A percentile compares a stretch with the other conserved stretches of the same genome.
Conservation (phyloP, 495 filamentous ascomycete genomes). For the Penicillium herquei region DNA sequence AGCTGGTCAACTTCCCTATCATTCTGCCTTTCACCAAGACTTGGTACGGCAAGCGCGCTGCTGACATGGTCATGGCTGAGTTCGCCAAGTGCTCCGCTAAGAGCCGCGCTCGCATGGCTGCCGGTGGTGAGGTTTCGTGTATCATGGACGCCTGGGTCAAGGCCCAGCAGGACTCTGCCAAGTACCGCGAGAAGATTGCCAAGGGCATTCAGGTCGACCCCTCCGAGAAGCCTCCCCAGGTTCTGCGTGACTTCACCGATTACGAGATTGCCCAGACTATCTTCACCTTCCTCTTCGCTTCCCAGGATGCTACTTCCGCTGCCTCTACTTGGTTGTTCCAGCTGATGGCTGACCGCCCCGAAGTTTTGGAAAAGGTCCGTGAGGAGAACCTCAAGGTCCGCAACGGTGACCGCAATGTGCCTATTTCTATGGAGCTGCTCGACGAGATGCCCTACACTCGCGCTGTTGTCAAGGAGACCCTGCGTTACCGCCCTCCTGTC, state of each 20-base stretch:
- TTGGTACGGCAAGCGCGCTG: constrained; percentile 96
- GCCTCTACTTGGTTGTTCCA: constrained; percentile 96
- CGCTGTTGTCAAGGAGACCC: constrained; percentile 87
- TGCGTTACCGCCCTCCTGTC: constrained; percentile 94
- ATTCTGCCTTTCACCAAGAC: constrained; percentile 94
- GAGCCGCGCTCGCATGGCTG: constrained; percentile 87
- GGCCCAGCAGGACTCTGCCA: constrained; percentile 76
- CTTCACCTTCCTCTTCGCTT: constrained; percentile 97
- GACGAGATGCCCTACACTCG: constrained; percentile 89
- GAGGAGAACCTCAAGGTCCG: constrained; percentile 84
- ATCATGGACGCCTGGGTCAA: constrained; percentile 95
- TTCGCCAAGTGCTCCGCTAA: constrained; percentile 92
- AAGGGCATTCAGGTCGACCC: constrained; percentile 65
- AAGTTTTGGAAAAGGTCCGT: constrained; percentile 83
- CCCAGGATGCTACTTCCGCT: constrained; percentile 92
- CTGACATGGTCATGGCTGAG: constrained; percentile 86
- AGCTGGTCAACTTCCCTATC: constrained; percentile 98
- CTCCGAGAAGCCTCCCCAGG: constrained; percentile 73
- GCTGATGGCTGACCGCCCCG: constrained; percentile 88
- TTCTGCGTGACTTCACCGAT: constrained; percentile 85
- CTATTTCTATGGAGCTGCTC: constrained; percentile 76
- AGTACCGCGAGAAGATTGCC: constrained; percentile 70
- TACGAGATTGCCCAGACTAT: constrained; percentile 92
- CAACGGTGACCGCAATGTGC: constrained; percentile 70
- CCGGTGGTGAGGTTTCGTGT: constrained; percentile 81